Percentiles rank a stretch among this genome's conserved stretches.
Evolutionary conservation across 2,329 filamentous ascomycete species (phyloP).

Genomic region (Hymenoscyphus infarciens): DNA sequence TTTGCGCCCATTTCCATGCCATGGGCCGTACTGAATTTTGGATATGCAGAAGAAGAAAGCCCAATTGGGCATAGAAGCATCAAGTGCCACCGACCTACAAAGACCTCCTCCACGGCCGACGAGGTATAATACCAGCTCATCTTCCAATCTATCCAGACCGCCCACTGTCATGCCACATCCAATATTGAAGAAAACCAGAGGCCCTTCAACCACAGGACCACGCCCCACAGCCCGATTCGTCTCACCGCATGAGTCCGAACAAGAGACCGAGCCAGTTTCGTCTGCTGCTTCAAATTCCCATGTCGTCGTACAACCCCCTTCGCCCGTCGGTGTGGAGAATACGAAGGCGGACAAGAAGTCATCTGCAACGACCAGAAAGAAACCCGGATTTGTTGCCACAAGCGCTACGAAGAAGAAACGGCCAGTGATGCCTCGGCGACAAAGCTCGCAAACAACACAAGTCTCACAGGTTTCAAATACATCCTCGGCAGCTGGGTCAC

Average conservation of each 20-base stretch:
- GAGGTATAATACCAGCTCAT: constrained; percentile 25
- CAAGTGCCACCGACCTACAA: constrained; percentile 26
- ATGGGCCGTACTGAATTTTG: constrained; percentile 27
- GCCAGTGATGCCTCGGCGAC: constrained; percentile 44
- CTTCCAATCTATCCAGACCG: constrained; percentile 27
- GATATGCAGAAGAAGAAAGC: constrained; percentile 23
- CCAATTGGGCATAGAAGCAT: constrained; percentile 22
- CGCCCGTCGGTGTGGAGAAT: constrained; percentile 18
- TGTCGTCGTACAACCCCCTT: constrained; percentile 29
- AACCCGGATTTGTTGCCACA: constrained; percentile 41
- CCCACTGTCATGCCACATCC: constrained; percentile 47
- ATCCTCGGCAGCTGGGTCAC: neutral
- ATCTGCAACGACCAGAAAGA: constrained; percentile 31
- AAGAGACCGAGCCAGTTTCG: constrained; percentile 39
- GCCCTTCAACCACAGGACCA: constrained; percentile 50
- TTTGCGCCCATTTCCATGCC: constrained; percentile 7
- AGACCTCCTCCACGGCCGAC: constrained; percentile 11
- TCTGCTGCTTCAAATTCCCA: constrained; percentile 41
- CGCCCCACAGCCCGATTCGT: constrained; percentile 60
- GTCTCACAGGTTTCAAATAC: constrained; percentile 21
- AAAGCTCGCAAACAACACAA: constrained; percentile 42
- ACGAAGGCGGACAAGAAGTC: constrained; percentile 25
- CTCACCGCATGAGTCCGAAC: constrained; percentile 49
- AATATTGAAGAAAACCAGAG: constrained; percentile 57
- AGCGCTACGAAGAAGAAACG: constrained; percentile 43